Conservation (phyloP, 768 basidiomycete genomes). For the Strobilomyces dryophilus region DNA sequence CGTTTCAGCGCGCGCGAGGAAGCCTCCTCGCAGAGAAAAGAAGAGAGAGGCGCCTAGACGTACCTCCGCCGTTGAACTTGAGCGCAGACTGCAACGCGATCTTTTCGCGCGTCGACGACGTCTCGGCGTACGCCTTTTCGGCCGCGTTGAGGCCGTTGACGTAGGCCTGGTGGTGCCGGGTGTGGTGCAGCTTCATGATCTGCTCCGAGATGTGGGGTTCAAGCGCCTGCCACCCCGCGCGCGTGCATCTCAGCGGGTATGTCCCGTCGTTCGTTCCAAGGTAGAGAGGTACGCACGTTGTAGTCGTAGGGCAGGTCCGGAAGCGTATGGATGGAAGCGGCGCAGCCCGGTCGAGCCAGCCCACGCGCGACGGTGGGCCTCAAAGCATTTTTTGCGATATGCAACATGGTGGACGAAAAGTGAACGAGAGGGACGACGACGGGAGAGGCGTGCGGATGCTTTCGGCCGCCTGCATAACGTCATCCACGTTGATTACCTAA, state of each 20-base stretch:
- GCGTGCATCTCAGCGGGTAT: background rate
- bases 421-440: background rate
- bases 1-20: background rate
- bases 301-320: constrained; percentile 79
- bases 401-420: constrained; percentile 38
- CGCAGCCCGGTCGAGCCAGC: constrained; percentile 38
- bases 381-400: constrained; percentile 40
- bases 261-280: background rate
- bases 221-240: constrained; percentile 55
- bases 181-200: constrained; percentile 94
- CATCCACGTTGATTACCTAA: background rate
- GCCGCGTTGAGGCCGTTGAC: constrained; percentile 94
- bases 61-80: constrained; percentile 97
- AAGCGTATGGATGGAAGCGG: constrained; percentile 61
- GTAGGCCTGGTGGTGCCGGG: constrained; percentile 89
- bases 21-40: background rate
- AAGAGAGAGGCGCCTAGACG: constrained; percentile 6
- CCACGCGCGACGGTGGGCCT: constrained; percentile 45
- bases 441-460: background rate
- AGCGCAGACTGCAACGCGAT: constrained; percentile 88
- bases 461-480: background rate
- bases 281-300: constrained; percentile 49
- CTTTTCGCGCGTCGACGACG: constrained; percentile 61
- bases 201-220: constrained; percentile 89
- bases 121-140: constrained; percentile 72